A percentile compares a stretch with the other conserved stretches of the same genome.
Evolutionary conservation across 1,139 yeast species (phyloP).

Genomic region (Torulaspora pretoriensis): DNA sequence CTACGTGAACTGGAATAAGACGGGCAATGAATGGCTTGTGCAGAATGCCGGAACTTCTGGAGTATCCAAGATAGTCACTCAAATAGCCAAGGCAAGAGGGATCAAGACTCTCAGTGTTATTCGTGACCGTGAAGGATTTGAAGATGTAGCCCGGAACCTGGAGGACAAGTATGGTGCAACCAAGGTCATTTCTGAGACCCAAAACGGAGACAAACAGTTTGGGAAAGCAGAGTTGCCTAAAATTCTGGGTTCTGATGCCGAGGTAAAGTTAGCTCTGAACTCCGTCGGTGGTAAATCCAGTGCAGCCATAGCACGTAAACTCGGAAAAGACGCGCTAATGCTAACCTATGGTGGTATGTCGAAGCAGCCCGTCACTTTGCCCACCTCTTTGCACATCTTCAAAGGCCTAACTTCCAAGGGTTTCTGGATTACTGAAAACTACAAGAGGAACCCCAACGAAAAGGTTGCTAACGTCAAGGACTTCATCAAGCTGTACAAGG

Average conservation of each 20-base stretch:
- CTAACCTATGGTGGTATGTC: slow-evolving; percentile 98
- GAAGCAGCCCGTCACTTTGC: slow-evolving; percentile 83
- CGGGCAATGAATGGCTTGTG: slow-evolving; percentile 76
- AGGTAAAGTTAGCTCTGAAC: slow-evolving; percentile 73
- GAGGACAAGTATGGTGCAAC: slow-evolving; percentile 78
- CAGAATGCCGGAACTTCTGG: slow-evolving; percentile 97
- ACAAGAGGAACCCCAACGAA: slow-evolving; percentile 57
- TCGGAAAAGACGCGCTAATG: slow-evolving; percentile 66
- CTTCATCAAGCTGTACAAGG: slow-evolving; percentile 62
- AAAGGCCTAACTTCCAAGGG: slow-evolving; percentile 84
- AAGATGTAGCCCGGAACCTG: slow-evolving; percentile 44
- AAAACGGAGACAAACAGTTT: slow-evolving; percentile 65
- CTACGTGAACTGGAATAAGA: slow-evolving; percentile 56
- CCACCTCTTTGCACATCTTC: slow-evolving; percentile 85
- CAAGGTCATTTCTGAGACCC: slow-evolving; percentile 83
- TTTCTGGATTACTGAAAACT: slow-evolving; percentile 86
- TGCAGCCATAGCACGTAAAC: slow-evolving; percentile 75
- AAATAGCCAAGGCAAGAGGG: slow-evolving; percentile 74
- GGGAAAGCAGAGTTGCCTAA: slow-evolving; percentile 57
- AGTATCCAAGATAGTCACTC: slow-evolving; percentile 92
- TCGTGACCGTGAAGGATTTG: slow-evolving; percentile 75
- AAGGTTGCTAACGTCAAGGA: slow-evolving; percentile 58
- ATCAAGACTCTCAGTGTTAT: slow-evolving; percentile 81
- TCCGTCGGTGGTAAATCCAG: slow-evolving; percentile 91
- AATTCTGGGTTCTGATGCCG: slow-evolving; percentile 47